These are phyloP conservation scores for Erythrophleum fordii DNA, from an alignment of 306 rosid species.

Conservation along the genomic window DNA sequence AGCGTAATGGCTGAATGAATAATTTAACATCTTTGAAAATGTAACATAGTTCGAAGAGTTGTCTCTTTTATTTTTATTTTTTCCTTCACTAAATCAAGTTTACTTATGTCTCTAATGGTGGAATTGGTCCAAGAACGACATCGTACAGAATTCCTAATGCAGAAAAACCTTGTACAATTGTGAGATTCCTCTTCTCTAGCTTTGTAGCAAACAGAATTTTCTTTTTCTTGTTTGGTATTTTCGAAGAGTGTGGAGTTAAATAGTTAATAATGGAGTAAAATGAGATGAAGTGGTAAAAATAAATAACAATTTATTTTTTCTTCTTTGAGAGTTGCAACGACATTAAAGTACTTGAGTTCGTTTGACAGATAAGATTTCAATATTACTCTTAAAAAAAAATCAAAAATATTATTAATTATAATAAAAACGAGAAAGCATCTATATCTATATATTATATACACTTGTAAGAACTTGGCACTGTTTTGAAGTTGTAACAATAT, in stretches of 20 bases:
- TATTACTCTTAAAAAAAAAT: too few species aligned
- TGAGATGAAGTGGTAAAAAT: neutral
- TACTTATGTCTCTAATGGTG: neutral
- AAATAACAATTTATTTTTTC: neutral
- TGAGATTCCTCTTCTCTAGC: neutral
- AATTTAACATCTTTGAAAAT: neutral
- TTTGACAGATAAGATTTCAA: too few species aligned
- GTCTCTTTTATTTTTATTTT: neutral
- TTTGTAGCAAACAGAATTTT: neutral
- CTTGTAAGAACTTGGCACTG: too few species aligned
- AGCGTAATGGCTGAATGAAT: too few species aligned
- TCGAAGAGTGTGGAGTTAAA: neutral
- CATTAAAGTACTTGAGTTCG: too few species aligned
- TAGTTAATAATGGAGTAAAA: neutral
- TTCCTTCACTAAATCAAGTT: neutral
- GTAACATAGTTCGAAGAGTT: neutral
- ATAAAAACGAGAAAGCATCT: too few species aligned
- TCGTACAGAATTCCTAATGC: neutral
- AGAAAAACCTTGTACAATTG: neutral
- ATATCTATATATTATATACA: too few species aligned
- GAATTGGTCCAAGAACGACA: conserved; percentile 8
- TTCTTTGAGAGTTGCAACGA: too few species aligned
- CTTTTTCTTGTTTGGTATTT: neutral
- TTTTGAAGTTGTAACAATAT: too few species aligned
- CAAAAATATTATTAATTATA: too few species aligned